A percentile compares a stretch with the other conserved stretches of the same genome.
Evolutionary conservation across 169 alveolate species (phyloP).

Genomic region (Plasmodium knowlesi): DNA sequence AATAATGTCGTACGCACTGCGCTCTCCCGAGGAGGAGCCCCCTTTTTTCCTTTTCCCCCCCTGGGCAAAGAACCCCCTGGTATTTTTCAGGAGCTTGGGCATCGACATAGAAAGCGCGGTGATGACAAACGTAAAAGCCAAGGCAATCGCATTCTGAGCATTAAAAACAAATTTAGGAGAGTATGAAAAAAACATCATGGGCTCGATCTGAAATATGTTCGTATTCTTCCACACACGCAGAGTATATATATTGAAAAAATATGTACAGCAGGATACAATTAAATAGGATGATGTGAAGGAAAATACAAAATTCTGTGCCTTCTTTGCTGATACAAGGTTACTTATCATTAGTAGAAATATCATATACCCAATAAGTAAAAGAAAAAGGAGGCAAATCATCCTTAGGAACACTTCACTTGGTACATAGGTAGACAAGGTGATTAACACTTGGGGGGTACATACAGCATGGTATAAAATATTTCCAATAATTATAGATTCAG

Average conservation of each 20-base stretch:
- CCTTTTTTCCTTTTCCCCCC: slow-evolving; percentile 3
- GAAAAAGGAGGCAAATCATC: slow-evolving; percentile 7
- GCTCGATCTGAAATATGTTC: slow-evolving; percentile 61
- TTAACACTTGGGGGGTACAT: slow-evolving; percentile 13
- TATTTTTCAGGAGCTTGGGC: background rate
- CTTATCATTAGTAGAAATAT: slow-evolving; percentile 69
- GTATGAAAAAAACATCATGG: slow-evolving; percentile 53
- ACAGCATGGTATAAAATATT: slow-evolving; percentile 46
- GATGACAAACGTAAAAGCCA: background rate
- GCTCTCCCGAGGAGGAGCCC: background rate
- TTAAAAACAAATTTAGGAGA: slow-evolving; percentile 44
- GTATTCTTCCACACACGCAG: background rate
- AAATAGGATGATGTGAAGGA: slow-evolving; percentile 61
- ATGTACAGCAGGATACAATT: slow-evolving; percentile 25
- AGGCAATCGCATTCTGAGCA: slow-evolving; percentile 8
- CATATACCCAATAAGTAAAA: slow-evolving; percentile 12
- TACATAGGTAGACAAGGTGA: background rate
- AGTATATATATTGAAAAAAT: slow-evolving; percentile 7
- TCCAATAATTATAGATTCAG: slow-evolving; percentile 48
- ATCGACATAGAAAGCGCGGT: slow-evolving; percentile 1
- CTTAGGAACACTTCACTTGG: slow-evolving; percentile 1
- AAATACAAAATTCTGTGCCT: slow-evolving; percentile 70
- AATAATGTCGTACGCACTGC: slow-evolving; percentile 13
- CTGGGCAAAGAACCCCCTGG: background rate
- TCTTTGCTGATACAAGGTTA: slow-evolving; percentile 53